Base-by-base conservation (phyloP, 768 basidiomycete genomes). In the Suillus weaverae region DNA sequence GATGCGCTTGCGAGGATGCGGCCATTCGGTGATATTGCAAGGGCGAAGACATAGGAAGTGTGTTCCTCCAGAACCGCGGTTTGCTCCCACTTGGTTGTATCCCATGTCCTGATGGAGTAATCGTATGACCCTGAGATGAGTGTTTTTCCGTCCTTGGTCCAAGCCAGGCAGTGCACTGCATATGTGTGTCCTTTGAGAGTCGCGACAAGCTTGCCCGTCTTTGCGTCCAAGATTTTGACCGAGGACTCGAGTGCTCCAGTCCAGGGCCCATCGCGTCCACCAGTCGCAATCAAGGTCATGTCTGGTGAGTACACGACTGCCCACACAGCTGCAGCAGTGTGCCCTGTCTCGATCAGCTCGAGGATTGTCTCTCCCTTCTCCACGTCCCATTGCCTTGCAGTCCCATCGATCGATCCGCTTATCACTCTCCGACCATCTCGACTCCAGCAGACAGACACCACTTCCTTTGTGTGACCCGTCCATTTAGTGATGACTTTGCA, bases 1-100 rank as follows among this genome's bases (percentile, higher is more conserved):
- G 69, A 69, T 10, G 48, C 57, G 59, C 61, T 66, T 18, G 57
- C 66, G n/a, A 70, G 51, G 6, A 61, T 33, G 41, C 43, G 20
- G 8, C 32, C 60, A 46, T 22, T 61, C 0, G 60, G 44, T 0
- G 60, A 61, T n/a, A 44, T 44, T 13, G 60, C 60, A 33, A 61
- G 2, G 60, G 63, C 26, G 1, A 38, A 32, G 64, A 61, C 6
- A 73, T 64, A 2, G 46, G n/a, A 33, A 26, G 16, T 16, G 30
- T 51, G 50, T 6, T 30, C 30, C 4, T 6, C 11, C 46, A 51
- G 26, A 9, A 51, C 8, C 2, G 50, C 30, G 8, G 4, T 16
- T 9, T 51, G 50, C 26, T 51, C 3, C 50, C 50, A 51, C 0
- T 9, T 44, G 4, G 50, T 30, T 8, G 26, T 51, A 30, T 51